Percentiles rank a stretch among this genome's conserved stretches.
Conservation (phyloP, 2,329 filamentous ascomycete genomes). For the Bretziella fagacearum region DNA sequence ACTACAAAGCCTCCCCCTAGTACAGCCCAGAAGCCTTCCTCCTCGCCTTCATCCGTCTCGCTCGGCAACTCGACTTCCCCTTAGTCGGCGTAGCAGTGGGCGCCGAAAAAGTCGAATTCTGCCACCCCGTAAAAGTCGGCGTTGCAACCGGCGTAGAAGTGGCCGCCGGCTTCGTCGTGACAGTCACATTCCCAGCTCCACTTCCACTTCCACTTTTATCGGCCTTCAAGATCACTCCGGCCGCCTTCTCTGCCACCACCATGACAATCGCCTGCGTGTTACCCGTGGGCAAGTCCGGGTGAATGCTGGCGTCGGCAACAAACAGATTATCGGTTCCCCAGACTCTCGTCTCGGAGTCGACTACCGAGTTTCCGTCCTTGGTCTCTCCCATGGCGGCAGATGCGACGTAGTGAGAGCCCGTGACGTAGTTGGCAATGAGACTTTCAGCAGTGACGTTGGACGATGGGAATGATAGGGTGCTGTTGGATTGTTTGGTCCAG, state of each 20-base stretch:
- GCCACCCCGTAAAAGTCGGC: neutral
- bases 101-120: neutral
- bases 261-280: constrained; percentile 52
- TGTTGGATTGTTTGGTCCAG: constrained; percentile 34
- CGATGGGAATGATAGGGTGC: constrained; percentile 27
- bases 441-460: constrained; percentile 30
- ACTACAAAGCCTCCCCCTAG: too few species aligned
- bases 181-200: too few species aligned
- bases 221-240: constrained; percentile 20
- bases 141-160: neutral
- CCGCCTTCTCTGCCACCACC: constrained; percentile 46
- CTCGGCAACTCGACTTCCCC: neutral
- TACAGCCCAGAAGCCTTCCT: too few species aligned
- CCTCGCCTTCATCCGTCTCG: neutral
- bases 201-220: neutral
- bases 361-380: constrained; percentile 37
- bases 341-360: constrained; percentile 45
- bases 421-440: constrained; percentile 42
- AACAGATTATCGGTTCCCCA: constrained; percentile 53
- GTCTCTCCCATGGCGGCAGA: constrained; percentile 7
- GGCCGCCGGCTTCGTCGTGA: neutral
- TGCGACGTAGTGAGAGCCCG: constrained; percentile 39
- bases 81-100: neutral
- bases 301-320: constrained; percentile 50
- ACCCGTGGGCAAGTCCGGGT: constrained; percentile 49